Percentiles rank a stretch among this genome's conserved stretches.
These are phyloP conservation scores for Lodderomyces jiufengensis DNA, from an alignment of 1,139 yeast species.

Conservation along the genomic window DNA sequence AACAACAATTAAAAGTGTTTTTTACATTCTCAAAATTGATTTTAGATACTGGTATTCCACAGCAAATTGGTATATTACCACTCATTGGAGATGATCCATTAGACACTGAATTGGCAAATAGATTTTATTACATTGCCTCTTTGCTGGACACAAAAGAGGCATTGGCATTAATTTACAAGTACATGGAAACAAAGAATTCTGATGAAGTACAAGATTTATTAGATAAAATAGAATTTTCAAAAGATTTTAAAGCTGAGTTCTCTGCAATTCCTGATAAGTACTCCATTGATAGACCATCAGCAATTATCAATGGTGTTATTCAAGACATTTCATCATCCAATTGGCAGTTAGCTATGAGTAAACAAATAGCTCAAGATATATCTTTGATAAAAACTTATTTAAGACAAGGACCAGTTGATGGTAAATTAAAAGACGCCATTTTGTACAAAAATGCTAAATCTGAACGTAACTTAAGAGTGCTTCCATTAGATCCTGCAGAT, in stretches of 20 bases:
- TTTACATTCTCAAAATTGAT: conserved; percentile 50
- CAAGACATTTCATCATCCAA: conserved; percentile 31
- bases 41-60: conserved; percentile 59
- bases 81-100: conserved; percentile 30
- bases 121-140: conserved; percentile 32
- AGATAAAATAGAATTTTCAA: conserved; percentile 15
- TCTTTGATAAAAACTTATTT: conserved; percentile 24
- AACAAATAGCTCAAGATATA: conserved; percentile 39
- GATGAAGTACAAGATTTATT: conserved; percentile 27
- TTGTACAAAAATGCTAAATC: conserved; percentile 29
- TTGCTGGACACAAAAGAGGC: conserved; percentile 34
- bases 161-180: conserved; percentile 40
- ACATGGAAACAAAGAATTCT: conserved; percentile 24
- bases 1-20: conserved; percentile 44
- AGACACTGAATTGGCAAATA: conserved; percentile 29
- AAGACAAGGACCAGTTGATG: conserved; percentile 18
- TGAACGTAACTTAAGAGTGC: conserved; percentile 31
- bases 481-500: conserved; percentile 33
- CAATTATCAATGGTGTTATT: conserved; percentile 74
- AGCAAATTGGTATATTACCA: conserved; percentile 81
- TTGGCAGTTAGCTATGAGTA: conserved; percentile 41
- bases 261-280: conserved; percentile 23
- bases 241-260: conserved; percentile 23
- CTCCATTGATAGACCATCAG: conserved; percentile 47
- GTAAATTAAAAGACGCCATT: conserved; percentile 27